These are phyloP conservation scores for Aspergillus avenaceus DNA, from an alignment of 495 filamentous ascomycete genomes.

Conservation along the genomic window DNA sequence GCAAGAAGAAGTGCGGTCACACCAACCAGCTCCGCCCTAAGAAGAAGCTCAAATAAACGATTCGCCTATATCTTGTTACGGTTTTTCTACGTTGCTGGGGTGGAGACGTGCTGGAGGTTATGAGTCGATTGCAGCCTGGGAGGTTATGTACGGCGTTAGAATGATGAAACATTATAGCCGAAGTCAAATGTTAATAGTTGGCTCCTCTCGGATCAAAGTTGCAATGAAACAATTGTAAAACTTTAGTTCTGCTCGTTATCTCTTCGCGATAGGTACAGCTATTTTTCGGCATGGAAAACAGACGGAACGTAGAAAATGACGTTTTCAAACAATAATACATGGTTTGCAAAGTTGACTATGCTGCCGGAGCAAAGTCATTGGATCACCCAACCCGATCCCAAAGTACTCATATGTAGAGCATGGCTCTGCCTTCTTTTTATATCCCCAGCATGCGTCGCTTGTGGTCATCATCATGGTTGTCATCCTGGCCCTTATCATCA, in stretches of 20 bases:
- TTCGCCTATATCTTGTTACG: conserved; percentile 36
- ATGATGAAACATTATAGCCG: conserved; percentile 43
- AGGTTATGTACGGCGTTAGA: conserved; percentile 45
- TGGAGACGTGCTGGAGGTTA: conserved; percentile 25
- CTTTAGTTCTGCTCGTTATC: conserved; percentile 19
- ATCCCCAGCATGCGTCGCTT: conserved; percentile 29
- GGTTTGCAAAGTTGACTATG: conserved; percentile 10
- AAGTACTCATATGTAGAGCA: neutral
- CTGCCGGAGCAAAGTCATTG: conserved; percentile 22
- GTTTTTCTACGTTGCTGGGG: conserved; percentile 41
- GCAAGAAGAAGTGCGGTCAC: conserved; percentile 99
- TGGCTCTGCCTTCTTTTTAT: neutral
- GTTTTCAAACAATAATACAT: no score
- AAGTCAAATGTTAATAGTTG: conserved; percentile 42
- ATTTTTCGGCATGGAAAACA: neutral
- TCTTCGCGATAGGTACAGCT: conserved; percentile 4
- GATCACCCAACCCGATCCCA: conserved; percentile 5
- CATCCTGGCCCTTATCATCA: conserved; percentile 18
- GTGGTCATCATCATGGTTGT: conserved; percentile 21
- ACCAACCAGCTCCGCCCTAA: conserved; percentile 99
- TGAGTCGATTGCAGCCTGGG: conserved; percentile 40
- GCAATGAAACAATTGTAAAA: conserved; percentile 44
- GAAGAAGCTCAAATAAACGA: conserved; percentile 99
- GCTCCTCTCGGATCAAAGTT: conserved; percentile 37
- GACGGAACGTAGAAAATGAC: conserved; percentile 8